A percentile compares a stretch with the other conserved stretches of the same genome.
Conservation (phyloP, 257 asterid species). For the Fraxinus cuspidata region DNA sequence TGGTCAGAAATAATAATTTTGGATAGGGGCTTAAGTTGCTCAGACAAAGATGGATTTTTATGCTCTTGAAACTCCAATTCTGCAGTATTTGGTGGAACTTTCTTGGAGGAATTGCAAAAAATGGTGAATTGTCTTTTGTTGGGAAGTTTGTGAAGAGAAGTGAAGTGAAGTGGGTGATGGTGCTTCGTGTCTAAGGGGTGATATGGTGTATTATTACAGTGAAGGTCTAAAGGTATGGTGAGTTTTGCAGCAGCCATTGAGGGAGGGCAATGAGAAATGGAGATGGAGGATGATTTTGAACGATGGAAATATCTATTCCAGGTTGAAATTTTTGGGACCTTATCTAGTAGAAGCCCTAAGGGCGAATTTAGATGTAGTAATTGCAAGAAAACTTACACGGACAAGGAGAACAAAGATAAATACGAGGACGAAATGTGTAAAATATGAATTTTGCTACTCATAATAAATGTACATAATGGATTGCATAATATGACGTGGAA, state of each 20-base stretch:
- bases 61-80: slow-evolving; percentile 32
- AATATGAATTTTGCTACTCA: no score
- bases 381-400: background rate
- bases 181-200: slow-evolving; percentile 45
- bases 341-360: slow-evolving; percentile 29
- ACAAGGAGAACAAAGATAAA: background rate
- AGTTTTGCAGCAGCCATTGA: slow-evolving; percentile 77
- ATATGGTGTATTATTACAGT: slow-evolving; percentile 33
- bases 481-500: no score
- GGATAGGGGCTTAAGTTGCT: slow-evolving; percentile 82
- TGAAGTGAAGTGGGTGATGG: slow-evolving; percentile 37
- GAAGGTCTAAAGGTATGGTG: slow-evolving; percentile 44
- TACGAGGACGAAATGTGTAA: background rate
- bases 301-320: no score
- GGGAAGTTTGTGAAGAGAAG: slow-evolving; percentile 38
- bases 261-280: slow-evolving; percentile 21
- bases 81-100: slow-evolving; percentile 40
- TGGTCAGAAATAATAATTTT: slow-evolving; percentile 67
- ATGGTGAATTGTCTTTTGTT: slow-evolving; percentile 42
- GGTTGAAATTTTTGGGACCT: slow-evolving; percentile 22
- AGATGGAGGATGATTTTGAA: no score
- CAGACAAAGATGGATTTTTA: slow-evolving; percentile 66
- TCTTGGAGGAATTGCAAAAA: slow-evolving; percentile 46
- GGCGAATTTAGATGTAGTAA: background rate
- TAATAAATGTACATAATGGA: no score